Evolutionary conservation across 2,329 filamentous ascomycete species (phyloP).

Genomic region (Periconia digitata): DNA sequence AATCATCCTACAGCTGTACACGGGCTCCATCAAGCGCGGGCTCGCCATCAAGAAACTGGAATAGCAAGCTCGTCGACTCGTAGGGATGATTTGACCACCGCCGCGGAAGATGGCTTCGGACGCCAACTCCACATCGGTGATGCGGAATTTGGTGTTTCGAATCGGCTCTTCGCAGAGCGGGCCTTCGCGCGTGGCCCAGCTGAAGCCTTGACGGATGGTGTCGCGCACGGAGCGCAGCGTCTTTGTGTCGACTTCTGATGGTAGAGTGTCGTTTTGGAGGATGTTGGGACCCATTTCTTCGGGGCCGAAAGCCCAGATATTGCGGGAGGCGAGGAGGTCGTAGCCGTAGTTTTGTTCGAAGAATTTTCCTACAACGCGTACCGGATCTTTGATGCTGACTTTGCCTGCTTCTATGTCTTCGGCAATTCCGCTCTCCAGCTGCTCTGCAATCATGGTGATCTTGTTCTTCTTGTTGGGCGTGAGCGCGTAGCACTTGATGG

Average conservation of each 20-base stretch:
- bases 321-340: constrained; percentile 90
- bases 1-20: constrained; percentile 91
- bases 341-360: constrained; percentile 97
- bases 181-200: constrained; percentile 93
- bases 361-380: constrained; percentile 91
- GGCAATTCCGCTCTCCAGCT: constrained; percentile 90
- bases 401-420: constrained; percentile 89
- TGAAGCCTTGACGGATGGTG: constrained; percentile 92
- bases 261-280: constrained; percentile 92
- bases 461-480: constrained; percentile 99
- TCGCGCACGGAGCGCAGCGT: constrained; percentile 84
- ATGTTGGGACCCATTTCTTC: constrained; percentile 95
- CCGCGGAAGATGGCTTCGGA: constrained; percentile 91
- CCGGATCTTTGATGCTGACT: constrained; percentile 89
- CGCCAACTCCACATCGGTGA: constrained; percentile 86
- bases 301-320: constrained; percentile 98
- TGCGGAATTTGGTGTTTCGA: constrained; percentile 95
- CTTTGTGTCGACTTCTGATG: constrained; percentile 93
- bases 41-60: constrained; percentile 96
- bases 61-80: constrained; percentile 88
- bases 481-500: constrained; percentile 95
- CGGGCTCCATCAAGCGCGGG: constrained; percentile 92
- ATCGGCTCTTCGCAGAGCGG: constrained; percentile 98
- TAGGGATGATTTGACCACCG: constrained; percentile 96
- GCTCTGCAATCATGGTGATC: constrained; percentile 97